These are phyloP conservation scores for Oxytropis ochrocephala DNA, from an alignment of 306 rosid genomes.

Conservation along the genomic window DNA sequence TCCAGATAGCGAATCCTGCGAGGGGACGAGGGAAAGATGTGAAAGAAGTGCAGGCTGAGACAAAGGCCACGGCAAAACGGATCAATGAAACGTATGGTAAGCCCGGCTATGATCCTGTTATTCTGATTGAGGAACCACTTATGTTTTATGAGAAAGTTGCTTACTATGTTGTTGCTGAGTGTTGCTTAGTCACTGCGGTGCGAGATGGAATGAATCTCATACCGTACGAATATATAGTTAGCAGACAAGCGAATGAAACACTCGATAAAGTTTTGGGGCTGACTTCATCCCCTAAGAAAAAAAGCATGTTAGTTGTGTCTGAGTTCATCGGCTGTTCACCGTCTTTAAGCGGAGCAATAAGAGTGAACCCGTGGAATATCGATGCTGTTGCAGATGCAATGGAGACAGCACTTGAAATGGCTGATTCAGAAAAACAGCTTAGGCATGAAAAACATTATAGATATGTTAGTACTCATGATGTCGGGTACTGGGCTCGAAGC, in stretches of 20 bases:
- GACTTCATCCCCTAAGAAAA: constrained; percentile 37
- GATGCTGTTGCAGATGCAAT: constrained; percentile 88
- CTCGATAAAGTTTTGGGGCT: constrained; percentile 54
- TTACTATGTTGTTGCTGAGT: constrained; percentile 73
- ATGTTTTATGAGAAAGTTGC: constrained; percentile 69
- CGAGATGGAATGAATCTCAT: constrained; percentile 92
- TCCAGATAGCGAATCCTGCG: constrained; percentile 86
- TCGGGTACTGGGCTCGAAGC: constrained; percentile 89
- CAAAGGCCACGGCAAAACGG: constrained; percentile 48
- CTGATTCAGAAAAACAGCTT: constrained; percentile 64
- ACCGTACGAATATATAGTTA: constrained; percentile 69
- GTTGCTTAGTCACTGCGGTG: constrained; percentile 83
- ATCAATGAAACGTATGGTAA: constrained; percentile 57
- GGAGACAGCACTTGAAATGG: constrained; percentile 66
- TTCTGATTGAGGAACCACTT: constrained; percentile 66
- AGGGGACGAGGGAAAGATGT: constrained; percentile 78
- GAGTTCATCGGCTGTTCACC: constrained; percentile 93
- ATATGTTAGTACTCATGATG: constrained; percentile 87
- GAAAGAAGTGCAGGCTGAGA: constrained; percentile 62
- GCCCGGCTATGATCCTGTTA: constrained; percentile 68
- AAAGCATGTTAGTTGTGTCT: constrained; percentile 79
- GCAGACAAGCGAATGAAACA: constrained; percentile 61
- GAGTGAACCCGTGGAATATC: constrained; percentile 85
- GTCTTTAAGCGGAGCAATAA: constrained; percentile 82
- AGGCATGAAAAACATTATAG: constrained; percentile 89